phyloP scores from a whole-genome alignment of 73 alveolate genomes.

The Paramecium octaurelia region DNA sequence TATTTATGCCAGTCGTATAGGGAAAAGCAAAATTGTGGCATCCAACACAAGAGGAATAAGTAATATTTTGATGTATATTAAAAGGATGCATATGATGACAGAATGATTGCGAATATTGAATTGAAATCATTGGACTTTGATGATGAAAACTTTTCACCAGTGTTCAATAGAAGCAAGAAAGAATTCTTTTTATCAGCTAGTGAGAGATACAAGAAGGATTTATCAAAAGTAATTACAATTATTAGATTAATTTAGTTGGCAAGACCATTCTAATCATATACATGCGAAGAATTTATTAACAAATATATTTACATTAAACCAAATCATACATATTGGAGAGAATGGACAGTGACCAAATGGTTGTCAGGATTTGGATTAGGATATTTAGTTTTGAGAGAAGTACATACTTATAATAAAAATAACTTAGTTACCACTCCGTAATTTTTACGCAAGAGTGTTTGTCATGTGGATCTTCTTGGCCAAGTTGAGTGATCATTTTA shows the following conservation, averaged over 20 bases:
- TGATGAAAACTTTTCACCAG: constrained; percentile 66
- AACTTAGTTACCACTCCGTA: constrained; percentile 52
- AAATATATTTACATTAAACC: constrained; percentile 52
- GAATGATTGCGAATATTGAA: constrained; percentile 64
- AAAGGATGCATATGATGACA: constrained; percentile 63
- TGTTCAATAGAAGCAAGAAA: constrained; percentile 55
- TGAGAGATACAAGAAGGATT: constrained; percentile 58
- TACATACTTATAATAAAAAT: not conserved
- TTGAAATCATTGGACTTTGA: constrained; percentile 56
- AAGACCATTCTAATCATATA: constrained; percentile 40
- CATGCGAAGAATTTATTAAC: constrained; percentile 30
- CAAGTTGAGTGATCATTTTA: constrained; percentile 56
- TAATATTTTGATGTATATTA: not conserved
- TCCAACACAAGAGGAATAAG: constrained; percentile 58
- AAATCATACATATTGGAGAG: constrained; percentile 63
- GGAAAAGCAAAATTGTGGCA: constrained; percentile 64
- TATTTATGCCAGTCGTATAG: constrained; percentile 57
- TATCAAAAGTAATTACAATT: not conserved
- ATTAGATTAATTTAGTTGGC: not conserved
- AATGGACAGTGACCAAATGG: constrained; percentile 59
- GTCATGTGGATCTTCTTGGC: constrained; percentile 60
- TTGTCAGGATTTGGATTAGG: constrained; percentile 58
- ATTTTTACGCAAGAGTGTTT: constrained; percentile 62
- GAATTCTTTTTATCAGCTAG: constrained; percentile 56
- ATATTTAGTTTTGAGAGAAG: constrained; percentile 61